phyloP scores from a whole-genome alignment of 2,329 filamentous ascomycete genomes.

The Hortaea werneckii region DNA sequence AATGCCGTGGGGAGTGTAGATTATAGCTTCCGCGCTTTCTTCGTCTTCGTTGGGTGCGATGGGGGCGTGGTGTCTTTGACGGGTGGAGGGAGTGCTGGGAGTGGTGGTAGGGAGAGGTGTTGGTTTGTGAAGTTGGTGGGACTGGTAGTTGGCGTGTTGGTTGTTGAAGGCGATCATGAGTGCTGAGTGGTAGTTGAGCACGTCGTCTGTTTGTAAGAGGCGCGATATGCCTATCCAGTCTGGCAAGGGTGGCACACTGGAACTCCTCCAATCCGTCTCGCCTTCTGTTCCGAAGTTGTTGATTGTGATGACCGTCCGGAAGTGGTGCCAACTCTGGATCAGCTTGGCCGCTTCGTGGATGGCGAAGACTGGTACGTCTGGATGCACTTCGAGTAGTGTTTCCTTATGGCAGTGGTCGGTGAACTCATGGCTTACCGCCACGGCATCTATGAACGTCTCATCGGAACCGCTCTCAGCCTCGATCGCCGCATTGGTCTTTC shows the following conservation, averaged over 20 bases:
- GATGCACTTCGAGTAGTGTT: conserved; percentile 47
- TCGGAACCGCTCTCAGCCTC: conserved; percentile 37
- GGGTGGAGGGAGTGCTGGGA: neutral
- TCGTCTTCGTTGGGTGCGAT: conserved; percentile 16
- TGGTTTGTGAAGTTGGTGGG: neutral
- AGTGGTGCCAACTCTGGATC: conserved; percentile 50
- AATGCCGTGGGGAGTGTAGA: conserved; percentile 58
- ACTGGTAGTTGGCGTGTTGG: conserved; percentile 14
- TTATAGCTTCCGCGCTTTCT: conserved; percentile 38
- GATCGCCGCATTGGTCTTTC: conserved; percentile 27
- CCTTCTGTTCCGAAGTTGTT: conserved; percentile 33
- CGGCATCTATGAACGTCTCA: conserved; percentile 44
- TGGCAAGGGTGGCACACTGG: conserved; percentile 40
- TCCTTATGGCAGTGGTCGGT: conserved; percentile 58
- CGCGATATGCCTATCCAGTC: conserved; percentile 53
- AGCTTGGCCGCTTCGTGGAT: conserved; percentile 46
- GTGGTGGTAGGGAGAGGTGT: conserved; percentile 11
- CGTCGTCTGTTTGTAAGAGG: conserved; percentile 43
- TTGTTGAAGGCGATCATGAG: conserved; percentile 47
- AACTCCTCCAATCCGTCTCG: conserved; percentile 36
- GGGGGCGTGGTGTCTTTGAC: conserved; percentile 2
- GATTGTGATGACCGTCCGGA: conserved; percentile 44
- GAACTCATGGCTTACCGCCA: conserved; percentile 55
- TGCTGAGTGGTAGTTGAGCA: conserved; percentile 53
- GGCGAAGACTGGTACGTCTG: conserved; percentile 48